A percentile compares a stretch with the other conserved stretches of the same genome.
Evolutionary conservation across 495 filamentous ascomycete species (phyloP).

Genomic region (Tuber calosporum): DNA sequence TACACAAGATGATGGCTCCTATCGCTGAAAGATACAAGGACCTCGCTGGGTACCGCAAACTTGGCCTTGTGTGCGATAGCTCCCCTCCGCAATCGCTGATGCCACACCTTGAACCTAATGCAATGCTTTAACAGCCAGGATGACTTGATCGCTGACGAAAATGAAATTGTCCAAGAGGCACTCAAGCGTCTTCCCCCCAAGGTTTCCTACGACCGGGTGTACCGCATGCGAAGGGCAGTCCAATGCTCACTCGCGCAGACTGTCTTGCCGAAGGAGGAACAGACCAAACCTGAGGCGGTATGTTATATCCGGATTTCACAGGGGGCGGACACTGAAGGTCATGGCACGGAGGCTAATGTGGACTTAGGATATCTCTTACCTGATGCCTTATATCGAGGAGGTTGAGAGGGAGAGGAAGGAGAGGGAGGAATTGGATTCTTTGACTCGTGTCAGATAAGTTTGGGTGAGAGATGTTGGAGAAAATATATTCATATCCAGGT

Average conservation of each 20-base stretch:
- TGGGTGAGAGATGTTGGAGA: not conserved
- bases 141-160: constrained; percentile 87
- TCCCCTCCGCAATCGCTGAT: not conserved
- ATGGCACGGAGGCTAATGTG: constrained; percentile 28
- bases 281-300: constrained; percentile 70
- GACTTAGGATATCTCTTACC: constrained; percentile 66
- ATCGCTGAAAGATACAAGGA: constrained; percentile 76
- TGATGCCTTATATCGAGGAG: constrained; percentile 71
- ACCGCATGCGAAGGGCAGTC: constrained; percentile 88
- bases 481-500: not conserved
- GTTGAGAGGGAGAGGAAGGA: constrained; percentile 77
- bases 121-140: constrained; percentile 58
- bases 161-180: constrained; percentile 72
- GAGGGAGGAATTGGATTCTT: constrained; percentile 70
- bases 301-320: constrained; percentile 26
- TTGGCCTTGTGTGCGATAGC: constrained; percentile 72
- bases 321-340: constrained; percentile 46
- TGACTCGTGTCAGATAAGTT: constrained; percentile 47
- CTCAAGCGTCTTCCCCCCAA: constrained; percentile 83
- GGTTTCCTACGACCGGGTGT: constrained; percentile 92
- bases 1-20: constrained; percentile 66
- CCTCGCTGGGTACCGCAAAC: constrained; percentile 81
- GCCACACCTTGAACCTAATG: not conserved
- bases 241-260: constrained; percentile 85
- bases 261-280: constrained; percentile 71